Evolutionary conservation across 768 basidiomycete genomes (phyloP).

Genomic region (Symmetrospora coprosmae): DNA sequence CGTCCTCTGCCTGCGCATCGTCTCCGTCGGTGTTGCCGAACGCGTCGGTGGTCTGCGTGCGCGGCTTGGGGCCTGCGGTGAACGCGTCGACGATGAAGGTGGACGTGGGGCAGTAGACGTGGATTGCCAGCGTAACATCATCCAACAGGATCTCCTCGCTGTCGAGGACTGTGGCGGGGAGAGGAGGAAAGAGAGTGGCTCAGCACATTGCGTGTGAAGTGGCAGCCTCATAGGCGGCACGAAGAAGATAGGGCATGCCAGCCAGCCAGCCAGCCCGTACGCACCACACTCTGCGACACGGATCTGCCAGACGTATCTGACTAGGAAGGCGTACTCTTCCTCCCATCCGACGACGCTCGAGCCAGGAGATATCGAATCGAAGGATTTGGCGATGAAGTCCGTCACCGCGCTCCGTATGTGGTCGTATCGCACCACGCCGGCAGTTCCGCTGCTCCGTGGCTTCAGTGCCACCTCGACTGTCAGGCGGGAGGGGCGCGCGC

Average conservation of each 20-base stretch:
- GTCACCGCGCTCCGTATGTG: conserved; percentile 1
- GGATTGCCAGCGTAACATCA: conserved; percentile 44
- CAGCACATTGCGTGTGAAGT: too few relatives aligned
- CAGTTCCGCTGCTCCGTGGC: too few relatives aligned
- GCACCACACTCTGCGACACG: conserved; percentile 5
- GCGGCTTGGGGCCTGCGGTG: conserved; percentile 38
- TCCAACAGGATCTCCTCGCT: background rate
- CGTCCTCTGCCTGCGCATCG: conserved; percentile 1
- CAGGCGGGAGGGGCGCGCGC: too few relatives aligned
- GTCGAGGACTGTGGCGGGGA: background rate
- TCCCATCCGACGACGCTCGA: conserved; percentile 10
- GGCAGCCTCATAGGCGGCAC: too few relatives aligned
- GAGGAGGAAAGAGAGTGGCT: too few relatives aligned
- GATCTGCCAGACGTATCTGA: background rate
- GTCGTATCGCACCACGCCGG: too few relatives aligned
- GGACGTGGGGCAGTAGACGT: conserved; percentile 71
- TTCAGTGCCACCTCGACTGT: too few relatives aligned
- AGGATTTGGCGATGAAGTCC: background rate
- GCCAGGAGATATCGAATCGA: conserved; percentile 12
- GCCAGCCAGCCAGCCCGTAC: too few relatives aligned
- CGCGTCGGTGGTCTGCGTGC: background rate
- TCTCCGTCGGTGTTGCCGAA: background rate
- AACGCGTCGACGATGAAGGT: conserved; percentile 53
- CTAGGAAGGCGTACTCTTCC: background rate
- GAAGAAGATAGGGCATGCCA: too few relatives aligned